A percentile compares a stretch with the other conserved stretches of the same genome.
Conservation (phyloP, 441 rosid genomes). For the Populus hybrid region DNA sequence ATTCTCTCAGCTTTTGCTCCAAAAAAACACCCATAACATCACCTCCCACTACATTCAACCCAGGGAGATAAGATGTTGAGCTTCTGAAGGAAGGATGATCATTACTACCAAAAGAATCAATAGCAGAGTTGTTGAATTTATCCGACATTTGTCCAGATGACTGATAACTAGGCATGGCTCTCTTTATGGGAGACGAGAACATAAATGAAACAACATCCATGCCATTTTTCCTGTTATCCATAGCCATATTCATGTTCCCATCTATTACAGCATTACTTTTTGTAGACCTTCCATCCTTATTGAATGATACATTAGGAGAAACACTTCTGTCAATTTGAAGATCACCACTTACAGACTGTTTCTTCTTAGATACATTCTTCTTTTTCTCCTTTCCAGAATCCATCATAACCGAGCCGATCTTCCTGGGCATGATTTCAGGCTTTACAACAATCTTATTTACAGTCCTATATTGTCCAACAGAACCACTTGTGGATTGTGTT, state of each 20-base stretch:
- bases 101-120: conserved; percentile 26
- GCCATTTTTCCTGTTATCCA: conserved; percentile 40
- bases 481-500: conserved; percentile 29
- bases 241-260: conserved; percentile 24
- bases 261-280: conserved; percentile 42
- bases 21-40: conserved; percentile 62
- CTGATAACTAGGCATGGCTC: conserved; percentile 24
- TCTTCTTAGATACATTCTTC: conserved; percentile 41
- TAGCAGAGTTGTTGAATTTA: conserved; percentile 22
- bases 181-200: conserved; percentile 75
- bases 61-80: conserved; percentile 28
- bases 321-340: conserved; percentile 25
- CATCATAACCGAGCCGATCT: conserved; percentile 22
- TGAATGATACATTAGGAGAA: conserved; percentile 30
- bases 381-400: conserved; percentile 35
- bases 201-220: conserved; percentile 90
- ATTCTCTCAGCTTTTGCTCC: conserved; percentile 77
- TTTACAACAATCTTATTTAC: conserved; percentile 40
- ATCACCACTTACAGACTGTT: conserved; percentile 31
- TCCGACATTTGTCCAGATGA: conserved; percentile 22
- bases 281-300: conserved; percentile 35
- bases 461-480: conserved; percentile 34
- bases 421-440: conserved; percentile 37
- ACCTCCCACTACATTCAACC: conserved; percentile 40
- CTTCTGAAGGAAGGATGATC: conserved; percentile 20